Evolutionary conservation across 352 stramenopile genomes (phyloP), one percentile per base, ranked within the genome.

Genomic region (Phytophthora macrochlamydospora): DNA sequence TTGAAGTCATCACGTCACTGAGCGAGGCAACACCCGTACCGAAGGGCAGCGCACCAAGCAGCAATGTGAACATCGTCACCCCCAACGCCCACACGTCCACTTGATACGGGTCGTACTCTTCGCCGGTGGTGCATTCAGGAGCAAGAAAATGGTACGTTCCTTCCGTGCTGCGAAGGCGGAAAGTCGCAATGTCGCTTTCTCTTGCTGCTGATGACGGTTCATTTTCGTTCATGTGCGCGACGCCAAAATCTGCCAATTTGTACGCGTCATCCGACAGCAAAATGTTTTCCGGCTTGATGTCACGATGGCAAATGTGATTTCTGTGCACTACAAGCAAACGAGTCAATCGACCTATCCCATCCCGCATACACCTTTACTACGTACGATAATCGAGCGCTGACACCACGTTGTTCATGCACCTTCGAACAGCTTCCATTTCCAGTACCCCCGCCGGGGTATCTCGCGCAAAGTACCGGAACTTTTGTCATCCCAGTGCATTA

Each of bases 71-170:
- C 62, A 95, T 85, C 3, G 86, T 95, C 24, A 94, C 83, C 18
- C 87, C 90, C 2, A 94, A 56, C 0, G 90, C 86, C 90, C 90
- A 97, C 24, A 94, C 82, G 55, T 97, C 90, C 9, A 93, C 90
- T 18, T 81, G 70, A 46, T 82, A 92, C 28, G 87, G 83, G 48
- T 91, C 84, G 67, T 90, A 95, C 38, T 81, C 76, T 1, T 93
- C 69, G 3, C 87, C 88, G 0, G 76, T 90, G 3, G 87, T 93
- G 62, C 83, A 93, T 65, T 97, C 89, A 1, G 89, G 89, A 0
- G 82, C 88, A 6, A 95, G 74, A 43, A 95, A 97, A 60, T 93
- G 83, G 56, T 95, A 95, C n/a, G 89, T 95, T 45, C 89, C 89
- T 64, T 92, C 87, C 0, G 89, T 96, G 65, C 87, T 90, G 2